Percentiles rank a stretch among this genome's conserved stretches.
Conservation (phyloP, 345 rosid genomes). For the Hirschfeldia incana region DNA sequence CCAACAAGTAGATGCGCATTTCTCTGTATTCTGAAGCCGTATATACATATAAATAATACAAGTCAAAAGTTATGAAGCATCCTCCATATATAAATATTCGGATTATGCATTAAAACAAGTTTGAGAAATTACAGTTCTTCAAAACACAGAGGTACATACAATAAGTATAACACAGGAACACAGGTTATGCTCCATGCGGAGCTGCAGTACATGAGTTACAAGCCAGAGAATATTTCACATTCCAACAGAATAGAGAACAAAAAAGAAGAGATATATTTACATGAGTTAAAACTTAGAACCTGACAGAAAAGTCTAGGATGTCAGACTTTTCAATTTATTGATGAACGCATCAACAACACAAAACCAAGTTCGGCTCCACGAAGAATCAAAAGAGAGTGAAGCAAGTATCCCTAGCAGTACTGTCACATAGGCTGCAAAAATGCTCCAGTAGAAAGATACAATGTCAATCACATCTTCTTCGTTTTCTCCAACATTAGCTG, state of each 20-base stretch:
- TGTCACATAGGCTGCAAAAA: background rate
- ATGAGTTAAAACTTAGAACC: background rate
- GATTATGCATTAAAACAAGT: background rate
- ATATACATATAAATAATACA: too few relatives aligned
- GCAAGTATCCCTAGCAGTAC: background rate
- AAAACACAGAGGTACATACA: background rate
- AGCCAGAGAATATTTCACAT: background rate
- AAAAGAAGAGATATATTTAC: background rate
- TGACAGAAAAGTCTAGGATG: background rate
- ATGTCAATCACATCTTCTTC: background rate
- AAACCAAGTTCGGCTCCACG: background rate
- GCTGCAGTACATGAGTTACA: background rate
- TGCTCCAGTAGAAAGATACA: background rate
- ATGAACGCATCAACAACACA: background rate
- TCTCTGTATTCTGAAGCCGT: background rate
- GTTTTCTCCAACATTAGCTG: background rate
- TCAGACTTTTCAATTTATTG: background rate
- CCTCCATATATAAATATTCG: background rate
- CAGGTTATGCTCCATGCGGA: background rate
- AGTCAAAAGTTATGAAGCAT: too few relatives aligned
- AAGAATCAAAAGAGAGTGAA: background rate
- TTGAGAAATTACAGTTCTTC: background rate
- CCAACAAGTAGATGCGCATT: background rate
- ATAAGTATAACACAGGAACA: background rate
- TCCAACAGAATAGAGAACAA: background rate